Conservation (phyloP, 495 filamentous ascomycete genomes). For the Cercophora sp. region DNA sequence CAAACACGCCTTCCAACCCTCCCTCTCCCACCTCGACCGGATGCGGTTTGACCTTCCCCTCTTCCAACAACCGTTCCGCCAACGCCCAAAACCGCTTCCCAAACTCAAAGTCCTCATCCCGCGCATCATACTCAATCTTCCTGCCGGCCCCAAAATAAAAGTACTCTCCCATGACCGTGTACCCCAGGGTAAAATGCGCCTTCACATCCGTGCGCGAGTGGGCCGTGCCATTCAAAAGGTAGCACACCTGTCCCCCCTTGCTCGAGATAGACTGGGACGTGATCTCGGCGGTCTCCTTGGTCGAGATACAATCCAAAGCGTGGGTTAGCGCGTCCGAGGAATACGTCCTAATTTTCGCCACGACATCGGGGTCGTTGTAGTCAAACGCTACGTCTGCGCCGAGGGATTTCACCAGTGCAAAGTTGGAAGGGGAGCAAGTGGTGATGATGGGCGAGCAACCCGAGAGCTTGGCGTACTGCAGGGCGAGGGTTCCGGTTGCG, state of each 20-base stretch:
- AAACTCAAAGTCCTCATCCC: conserved; percentile 32
- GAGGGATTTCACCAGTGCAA: not conserved
- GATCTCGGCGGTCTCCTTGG: not conserved
- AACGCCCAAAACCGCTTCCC: conserved; percentile 37
- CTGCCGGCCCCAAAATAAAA: not conserved
- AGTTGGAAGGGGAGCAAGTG: conserved; percentile 8
- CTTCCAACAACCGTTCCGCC: conserved; percentile 40
- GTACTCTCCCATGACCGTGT: not conserved
- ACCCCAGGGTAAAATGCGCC: not conserved
- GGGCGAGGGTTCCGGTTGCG: conserved; percentile 8
- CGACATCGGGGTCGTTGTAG: conserved; percentile 2
- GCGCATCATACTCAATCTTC: not conserved
- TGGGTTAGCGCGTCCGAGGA: not conserved
- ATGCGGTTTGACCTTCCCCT: conserved; percentile 51
- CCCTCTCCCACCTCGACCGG: conserved; percentile 39
- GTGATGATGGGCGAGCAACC: not conserved
- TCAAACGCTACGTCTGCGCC: conserved; percentile 8
- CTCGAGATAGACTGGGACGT: not conserved
- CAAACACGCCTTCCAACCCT: conserved; percentile 50
- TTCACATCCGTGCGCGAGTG: not conserved
- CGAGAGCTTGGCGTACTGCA: not conserved
- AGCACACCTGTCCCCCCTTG: conserved; percentile 9
- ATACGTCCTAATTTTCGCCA: not conserved
- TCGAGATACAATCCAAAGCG: conserved; percentile 6
- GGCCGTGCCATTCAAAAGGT: not conserved